These are phyloP conservation scores for Dispira simplex DNA, from an alignment of 192 early-diverging fungal species.

Conservation along the genomic window DNA sequence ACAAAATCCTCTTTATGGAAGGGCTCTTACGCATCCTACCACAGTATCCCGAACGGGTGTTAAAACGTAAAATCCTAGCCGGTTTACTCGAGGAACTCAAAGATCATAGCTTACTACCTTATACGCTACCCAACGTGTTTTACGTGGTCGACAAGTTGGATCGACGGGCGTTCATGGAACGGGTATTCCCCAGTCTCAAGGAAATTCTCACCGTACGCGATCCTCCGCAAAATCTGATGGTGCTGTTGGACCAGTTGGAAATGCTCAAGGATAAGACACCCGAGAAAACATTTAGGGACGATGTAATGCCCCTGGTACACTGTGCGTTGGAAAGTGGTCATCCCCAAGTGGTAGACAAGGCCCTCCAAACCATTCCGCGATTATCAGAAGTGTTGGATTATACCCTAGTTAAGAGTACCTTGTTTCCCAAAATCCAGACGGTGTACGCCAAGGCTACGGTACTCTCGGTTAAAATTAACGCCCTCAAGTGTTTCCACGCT, in stretches of 20 bases:
- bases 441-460: constrained; percentile 48
- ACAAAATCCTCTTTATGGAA: constrained; percentile 68
- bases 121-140: constrained; percentile 64
- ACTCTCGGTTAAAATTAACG: constrained; percentile 51
- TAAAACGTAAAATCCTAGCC: constrained; percentile 57
- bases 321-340: constrained; percentile 36
- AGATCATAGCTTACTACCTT: constrained; percentile 54
- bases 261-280: constrained; percentile 50
- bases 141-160: constrained; percentile 42
- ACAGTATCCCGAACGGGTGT: constrained; percentile 52
- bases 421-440: constrained; percentile 61
- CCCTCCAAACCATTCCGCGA: constrained; percentile 39
- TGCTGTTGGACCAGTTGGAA: constrained; percentile 46
- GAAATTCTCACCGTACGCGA: constrained; percentile 40
- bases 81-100: constrained; percentile 54
- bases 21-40: constrained; percentile 50
- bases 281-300: constrained; percentile 29
- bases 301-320: constrained; percentile 63
- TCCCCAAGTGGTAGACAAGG: constrained; percentile 45
- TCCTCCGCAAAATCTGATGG: constrained; percentile 48
- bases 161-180: constrained; percentile 39
- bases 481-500: constrained; percentile 49
- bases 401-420: constrained; percentile 37
- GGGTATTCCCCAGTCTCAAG: constrained; percentile 43
- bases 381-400: constrained; percentile 40